Base-by-base conservation (phyloP, 345 rosid species). In the Hibiscus mutabilis region DNA sequence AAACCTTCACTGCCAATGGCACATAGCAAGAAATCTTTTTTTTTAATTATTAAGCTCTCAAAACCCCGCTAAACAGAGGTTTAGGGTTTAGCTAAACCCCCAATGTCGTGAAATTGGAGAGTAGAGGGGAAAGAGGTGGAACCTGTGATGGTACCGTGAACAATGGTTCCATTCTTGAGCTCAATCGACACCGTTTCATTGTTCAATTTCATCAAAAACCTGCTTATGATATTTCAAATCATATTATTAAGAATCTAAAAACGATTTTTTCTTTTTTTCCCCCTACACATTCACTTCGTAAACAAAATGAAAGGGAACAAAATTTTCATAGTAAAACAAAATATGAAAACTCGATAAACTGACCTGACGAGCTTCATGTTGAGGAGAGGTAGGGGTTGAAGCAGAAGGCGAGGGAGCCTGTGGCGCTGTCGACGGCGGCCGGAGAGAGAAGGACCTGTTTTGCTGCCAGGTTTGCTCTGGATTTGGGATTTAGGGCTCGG, bases 191-290 rank as follows among this genome's bases (percentile, higher is more conserved):
- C 97, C 53, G 97, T 92, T 80, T 92, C 99, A 60, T 95, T 95
- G 90, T 88, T 95, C 79, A 95, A 58, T 87, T 95, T 95, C 99
- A 95, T 95, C 92, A 95, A 81, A 78, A 95, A 92, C 96, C 97
- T 92, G 78, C 22, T 62, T 73, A 69, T 11, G 21, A 79, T 5
- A 33, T 21, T 16, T 29, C 70, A 67, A 46, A 69, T 64, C 74
- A 55, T 56, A 75, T 11, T 47, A 13, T 53, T 9, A 64, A 29
- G 62, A 22, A 49, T 12, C 31, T 2, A 55, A 21, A 18, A 15
- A 66, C 11, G 10, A 21, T 56, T 21, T 19, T 6, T 31, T 15
- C 12, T 9, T n/a, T 4, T 15, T 49, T 0, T 52, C 5, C n/a
- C 6, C 9, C 24, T 53, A 19, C 52, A 3, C 13, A 70, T 37